A percentile compares a stretch with the other conserved stretches of the same genome.
phyloP scores from a whole-genome alignment of 2,329 filamentous ascomycete genomes.

The Fusarium goolgardi region DNA sequence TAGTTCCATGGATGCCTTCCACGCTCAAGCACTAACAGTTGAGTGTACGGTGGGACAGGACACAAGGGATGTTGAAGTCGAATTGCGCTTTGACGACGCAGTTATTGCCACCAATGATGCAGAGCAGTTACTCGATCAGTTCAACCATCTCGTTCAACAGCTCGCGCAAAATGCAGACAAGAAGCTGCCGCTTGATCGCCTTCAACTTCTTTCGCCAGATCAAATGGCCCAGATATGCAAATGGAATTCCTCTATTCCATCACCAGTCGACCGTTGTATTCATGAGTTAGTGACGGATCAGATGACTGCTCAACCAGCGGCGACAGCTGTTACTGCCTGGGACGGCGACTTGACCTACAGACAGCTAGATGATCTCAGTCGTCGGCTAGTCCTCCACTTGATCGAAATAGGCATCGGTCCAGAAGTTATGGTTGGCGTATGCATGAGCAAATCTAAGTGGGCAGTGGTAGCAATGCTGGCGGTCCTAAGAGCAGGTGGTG shows the following conservation, averaged over 20 bases:
- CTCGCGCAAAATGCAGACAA: neutral
- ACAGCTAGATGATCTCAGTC: neutral
- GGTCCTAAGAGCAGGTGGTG: neutral
- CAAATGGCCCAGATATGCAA: neutral
- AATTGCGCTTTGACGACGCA: constrained; percentile 3
- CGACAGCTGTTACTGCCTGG: neutral
- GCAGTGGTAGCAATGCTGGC: constrained; percentile 4
- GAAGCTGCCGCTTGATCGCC: neutral
- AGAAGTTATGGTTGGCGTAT: neutral
- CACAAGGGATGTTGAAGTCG: constrained; percentile 4
- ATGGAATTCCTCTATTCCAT: neutral
- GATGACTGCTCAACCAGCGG: neutral
- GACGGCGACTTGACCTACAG: neutral
- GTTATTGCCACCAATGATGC: neutral
- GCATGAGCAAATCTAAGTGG: constrained; percentile 4
- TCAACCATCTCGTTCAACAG: neutral
- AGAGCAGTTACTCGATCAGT: neutral
- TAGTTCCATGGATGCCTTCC: constrained; percentile 5
- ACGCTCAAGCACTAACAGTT: constrained; percentile 3
- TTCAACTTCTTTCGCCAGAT: neutral
- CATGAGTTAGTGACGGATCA: neutral
- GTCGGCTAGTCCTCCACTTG: neutral
- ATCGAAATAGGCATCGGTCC: neutral
- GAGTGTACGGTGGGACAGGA: constrained; percentile 8
- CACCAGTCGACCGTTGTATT: neutral